These are phyloP conservation scores for Kewa caespitosa DNA, from an alignment of 179 eudicot genomes.

Conservation along the genomic window DNA sequence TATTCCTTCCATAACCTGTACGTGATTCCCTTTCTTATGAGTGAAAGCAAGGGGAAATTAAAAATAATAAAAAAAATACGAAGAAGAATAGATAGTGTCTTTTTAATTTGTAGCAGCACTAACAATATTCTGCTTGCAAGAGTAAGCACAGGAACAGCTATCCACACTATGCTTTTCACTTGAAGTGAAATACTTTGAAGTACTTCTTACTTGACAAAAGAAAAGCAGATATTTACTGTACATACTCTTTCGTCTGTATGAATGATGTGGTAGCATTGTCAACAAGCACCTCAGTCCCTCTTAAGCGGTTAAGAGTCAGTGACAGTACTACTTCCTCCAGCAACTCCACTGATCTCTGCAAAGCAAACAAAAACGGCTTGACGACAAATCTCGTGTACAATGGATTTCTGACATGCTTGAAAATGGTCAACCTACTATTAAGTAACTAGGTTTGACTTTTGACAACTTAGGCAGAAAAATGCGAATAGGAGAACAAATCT, in stretches of 20 bases:
- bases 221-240: conserved; percentile 1
- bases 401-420: neutral
- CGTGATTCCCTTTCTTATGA: too few relatives aligned
- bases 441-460: neutral
- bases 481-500: neutral
- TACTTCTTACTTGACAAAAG: neutral
- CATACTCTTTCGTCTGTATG: conserved; percentile 81
- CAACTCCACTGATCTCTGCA: conserved; percentile 78
- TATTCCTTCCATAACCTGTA: too few relatives aligned
- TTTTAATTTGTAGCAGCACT: too few relatives aligned
- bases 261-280: conserved; percentile 69
- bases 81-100: too few relatives aligned
- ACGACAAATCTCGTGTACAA: neutral
- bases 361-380: conserved; percentile 16
- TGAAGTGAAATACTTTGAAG: neutral
- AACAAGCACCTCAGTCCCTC: conserved; percentile 45
- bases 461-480: neutral
- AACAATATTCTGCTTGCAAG: too few relatives aligned
- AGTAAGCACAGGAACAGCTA: neutral
- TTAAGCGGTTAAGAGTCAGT: conserved; percentile 71
- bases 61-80: too few relatives aligned
- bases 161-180: neutral
- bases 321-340: conserved; percentile 91
- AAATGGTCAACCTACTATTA: neutral
- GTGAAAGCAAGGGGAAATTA: too few relatives aligned